Evolutionary conservation across 2,329 filamentous ascomycete genomes (phyloP).

Genomic region (Diaporthe sp.): DNA sequence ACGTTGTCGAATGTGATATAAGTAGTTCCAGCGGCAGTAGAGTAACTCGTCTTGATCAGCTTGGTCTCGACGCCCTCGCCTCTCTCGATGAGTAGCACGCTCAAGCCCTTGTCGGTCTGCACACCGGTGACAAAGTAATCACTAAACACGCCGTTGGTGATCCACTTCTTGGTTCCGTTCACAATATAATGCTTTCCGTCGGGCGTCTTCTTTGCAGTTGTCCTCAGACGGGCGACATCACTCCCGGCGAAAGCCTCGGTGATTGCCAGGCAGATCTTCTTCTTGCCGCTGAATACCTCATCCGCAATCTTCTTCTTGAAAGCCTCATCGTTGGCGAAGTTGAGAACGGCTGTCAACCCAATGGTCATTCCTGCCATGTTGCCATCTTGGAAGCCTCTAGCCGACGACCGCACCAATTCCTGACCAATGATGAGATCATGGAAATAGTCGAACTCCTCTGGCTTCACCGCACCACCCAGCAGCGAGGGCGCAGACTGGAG

Average conservation of each 20-base stretch:
- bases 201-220: slow-evolving; percentile 80
- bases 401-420: slow-evolving; percentile 78
- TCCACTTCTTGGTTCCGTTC: slow-evolving; percentile 87
- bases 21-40: slow-evolving; percentile 80
- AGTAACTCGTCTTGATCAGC: slow-evolving; percentile 86
- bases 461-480: slow-evolving; percentile 77
- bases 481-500: slow-evolving; percentile 72
- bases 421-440: slow-evolving; percentile 84
- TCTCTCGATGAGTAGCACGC: slow-evolving; percentile 80
- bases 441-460: slow-evolving; percentile 89
- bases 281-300: slow-evolving; percentile 82
- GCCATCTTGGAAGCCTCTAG: slow-evolving; percentile 86
- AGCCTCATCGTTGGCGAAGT: slow-evolving; percentile 77
- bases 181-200: slow-evolving; percentile 81
- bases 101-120: slow-evolving; percentile 82
- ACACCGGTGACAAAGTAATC: slow-evolving; percentile 89
- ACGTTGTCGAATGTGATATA: slow-evolving; percentile 89
- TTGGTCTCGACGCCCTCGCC: slow-evolving; percentile 82
- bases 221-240: slow-evolving; percentile 84
- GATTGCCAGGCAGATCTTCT: slow-evolving; percentile 90
- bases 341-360: slow-evolving; percentile 81
- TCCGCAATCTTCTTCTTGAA: slow-evolving; percentile 76
- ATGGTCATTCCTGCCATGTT: slow-evolving; percentile 92
- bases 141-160: slow-evolving; percentile 82
- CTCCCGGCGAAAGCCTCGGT: slow-evolving; percentile 90